These are phyloP conservation scores for Phalaenopsis equestris DNA, from an alignment of 106 monocot genomes.

Conservation along the genomic window DNA sequence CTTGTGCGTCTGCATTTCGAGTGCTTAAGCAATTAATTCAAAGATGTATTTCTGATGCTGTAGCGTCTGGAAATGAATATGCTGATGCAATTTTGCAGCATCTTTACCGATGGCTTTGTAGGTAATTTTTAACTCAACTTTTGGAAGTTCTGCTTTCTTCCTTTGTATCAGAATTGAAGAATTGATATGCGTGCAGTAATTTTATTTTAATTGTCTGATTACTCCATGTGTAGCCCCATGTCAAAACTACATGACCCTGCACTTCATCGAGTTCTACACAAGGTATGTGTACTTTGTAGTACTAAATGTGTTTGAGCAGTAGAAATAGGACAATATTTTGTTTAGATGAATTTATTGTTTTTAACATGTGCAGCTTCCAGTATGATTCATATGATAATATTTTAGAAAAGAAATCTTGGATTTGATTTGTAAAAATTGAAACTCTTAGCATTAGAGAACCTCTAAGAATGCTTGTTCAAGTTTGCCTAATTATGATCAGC, in stretches of 20 bases:
- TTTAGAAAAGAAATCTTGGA: no score
- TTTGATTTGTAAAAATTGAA: no score
- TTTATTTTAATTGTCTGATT: conserved; percentile 8
- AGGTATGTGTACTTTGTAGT: conserved; percentile 29
- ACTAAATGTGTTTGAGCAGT: background rate
- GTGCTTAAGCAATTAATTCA: conserved; percentile 84
- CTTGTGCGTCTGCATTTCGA: conserved; percentile 73
- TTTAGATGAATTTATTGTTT: background rate
- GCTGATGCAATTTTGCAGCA: conserved; percentile 92
- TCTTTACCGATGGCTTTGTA: conserved; percentile 94
- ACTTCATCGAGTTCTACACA: conserved; percentile 83
- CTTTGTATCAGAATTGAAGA: background rate
- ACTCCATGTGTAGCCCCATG: conserved; percentile 45
- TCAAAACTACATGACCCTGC: conserved; percentile 97
- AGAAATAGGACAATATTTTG: background rate
- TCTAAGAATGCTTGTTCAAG: no score
- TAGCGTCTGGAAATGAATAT: conserved; percentile 82
- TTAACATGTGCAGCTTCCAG: background rate
- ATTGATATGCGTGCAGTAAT: background rate
- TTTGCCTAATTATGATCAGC: no score
- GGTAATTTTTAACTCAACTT: conserved; percentile 21
- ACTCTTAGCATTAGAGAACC: no score
- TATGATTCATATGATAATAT: no score
- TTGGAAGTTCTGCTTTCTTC: background rate
- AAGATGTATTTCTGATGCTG: conserved; percentile 87